These are phyloP conservation scores for Xanthoparmelia taractica DNA, from an alignment of 495 filamentous ascomycete genomes.

Conservation along the genomic window DNA sequence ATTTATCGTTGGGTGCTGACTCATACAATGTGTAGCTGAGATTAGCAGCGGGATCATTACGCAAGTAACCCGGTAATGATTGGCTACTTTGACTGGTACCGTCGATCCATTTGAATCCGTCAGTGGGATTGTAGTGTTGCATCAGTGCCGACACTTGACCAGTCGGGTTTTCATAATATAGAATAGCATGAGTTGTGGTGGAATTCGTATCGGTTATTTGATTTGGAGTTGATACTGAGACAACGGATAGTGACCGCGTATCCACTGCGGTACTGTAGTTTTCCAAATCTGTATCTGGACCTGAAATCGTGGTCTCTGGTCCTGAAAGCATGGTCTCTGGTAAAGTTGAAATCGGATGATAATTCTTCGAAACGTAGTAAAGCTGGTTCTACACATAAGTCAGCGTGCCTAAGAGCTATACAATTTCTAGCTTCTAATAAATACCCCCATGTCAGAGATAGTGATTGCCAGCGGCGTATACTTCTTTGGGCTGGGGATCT, in stretches of 20 bases:
- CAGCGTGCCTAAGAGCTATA: not conserved
- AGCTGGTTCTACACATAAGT: not conserved
- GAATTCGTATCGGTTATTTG: not conserved
- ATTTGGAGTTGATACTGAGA: not conserved
- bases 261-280: not conserved
- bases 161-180: not conserved
- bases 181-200: not conserved
- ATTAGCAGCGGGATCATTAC: not conserved
- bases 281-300: not conserved
- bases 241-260: not conserved
- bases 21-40: not conserved
- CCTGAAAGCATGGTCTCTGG: not conserved
- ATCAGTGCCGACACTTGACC: not conserved
- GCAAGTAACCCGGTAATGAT: not conserved
- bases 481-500: not conserved
- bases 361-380: not conserved
- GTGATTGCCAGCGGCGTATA: not conserved
- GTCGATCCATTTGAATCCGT: not conserved
- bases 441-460: too few relatives aligned
- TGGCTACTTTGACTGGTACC: not conserved
- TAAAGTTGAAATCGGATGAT: not conserved
- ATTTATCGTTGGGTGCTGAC: not conserved
- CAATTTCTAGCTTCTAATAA: not conserved
- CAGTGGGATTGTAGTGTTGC: too few relatives aligned
- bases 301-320: not conserved